Conservation (phyloP, 495 filamentous ascomycete species). For the Penicillium flavigenum region DNA sequence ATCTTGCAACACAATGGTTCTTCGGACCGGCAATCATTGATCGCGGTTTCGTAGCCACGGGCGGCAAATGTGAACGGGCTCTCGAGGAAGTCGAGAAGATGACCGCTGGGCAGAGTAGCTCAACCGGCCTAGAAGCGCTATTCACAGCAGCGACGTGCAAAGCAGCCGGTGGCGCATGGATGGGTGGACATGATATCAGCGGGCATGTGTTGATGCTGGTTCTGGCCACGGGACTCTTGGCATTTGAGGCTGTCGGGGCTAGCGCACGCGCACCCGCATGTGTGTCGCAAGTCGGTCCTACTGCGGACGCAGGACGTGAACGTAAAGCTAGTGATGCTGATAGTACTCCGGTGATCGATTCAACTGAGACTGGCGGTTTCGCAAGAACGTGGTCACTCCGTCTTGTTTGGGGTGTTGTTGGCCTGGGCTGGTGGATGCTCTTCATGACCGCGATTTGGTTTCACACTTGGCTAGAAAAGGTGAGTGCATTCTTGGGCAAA, state of each 20-base stretch:
- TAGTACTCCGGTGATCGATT: not conserved
- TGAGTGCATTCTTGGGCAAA: conserved; percentile 30
- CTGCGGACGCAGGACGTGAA: conserved; percentile 42
- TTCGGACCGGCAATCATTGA: conserved; percentile 91
- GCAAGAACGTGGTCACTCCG: conserved; percentile 51
- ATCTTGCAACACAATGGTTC: conserved; percentile 88
- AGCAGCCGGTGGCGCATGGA: conserved; percentile 76
- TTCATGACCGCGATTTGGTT: conserved; percentile 98
- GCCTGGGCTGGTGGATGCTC: conserved; percentile 86
- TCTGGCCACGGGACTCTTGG: conserved; percentile 72
- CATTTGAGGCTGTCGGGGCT: conserved; percentile 73
- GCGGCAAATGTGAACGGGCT: conserved; percentile 68
- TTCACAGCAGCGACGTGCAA: conserved; percentile 81
- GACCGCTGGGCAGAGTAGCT: conserved; percentile 19
- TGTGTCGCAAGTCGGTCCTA: conserved; percentile 17
- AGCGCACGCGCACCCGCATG: conserved; percentile 47
- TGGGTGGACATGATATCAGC: conserved; percentile 87
- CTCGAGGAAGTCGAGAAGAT: conserved; percentile 27
- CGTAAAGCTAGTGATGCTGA: conserved; percentile 44
- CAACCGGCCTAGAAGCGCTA: conserved; percentile 45
- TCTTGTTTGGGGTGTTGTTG: conserved; percentile 47
- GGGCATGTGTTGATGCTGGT: conserved; percentile 95
- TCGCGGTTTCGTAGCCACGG: conserved; percentile 74
- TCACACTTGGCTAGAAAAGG: conserved; percentile 98
- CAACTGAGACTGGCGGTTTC: conserved; percentile 20